Percentiles rank a stretch among this genome's conserved stretches.
Evolutionary conservation across 495 filamentous ascomycete species (phyloP).

Genomic region (Corynascus novoguineensis): DNA sequence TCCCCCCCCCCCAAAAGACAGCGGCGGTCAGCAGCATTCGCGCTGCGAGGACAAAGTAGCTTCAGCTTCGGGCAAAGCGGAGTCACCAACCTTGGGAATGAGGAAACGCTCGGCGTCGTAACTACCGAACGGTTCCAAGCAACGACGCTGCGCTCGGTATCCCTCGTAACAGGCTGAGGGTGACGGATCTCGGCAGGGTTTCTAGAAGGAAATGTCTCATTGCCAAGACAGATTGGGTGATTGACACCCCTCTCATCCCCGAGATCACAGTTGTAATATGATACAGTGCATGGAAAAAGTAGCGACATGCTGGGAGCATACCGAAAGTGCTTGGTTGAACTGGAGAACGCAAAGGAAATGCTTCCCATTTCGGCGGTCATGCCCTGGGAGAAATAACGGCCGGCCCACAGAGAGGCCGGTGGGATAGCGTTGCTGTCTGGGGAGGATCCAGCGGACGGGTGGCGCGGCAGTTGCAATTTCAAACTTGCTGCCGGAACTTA

Average conservation of each 20-base stretch:
- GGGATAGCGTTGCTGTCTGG: background rate
- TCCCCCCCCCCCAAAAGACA: too few species aligned
- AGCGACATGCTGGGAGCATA: background rate
- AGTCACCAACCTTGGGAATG: background rate
- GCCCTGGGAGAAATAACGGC: slow-evolving; percentile 5
- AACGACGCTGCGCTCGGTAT: too few species aligned
- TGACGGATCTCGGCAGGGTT: slow-evolving; percentile 1
- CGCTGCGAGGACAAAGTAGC: too few species aligned
- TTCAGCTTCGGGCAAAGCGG: background rate
- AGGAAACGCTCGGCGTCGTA: background rate
- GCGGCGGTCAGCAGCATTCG: background rate
- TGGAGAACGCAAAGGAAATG: background rate
- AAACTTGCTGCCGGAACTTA: background rate
- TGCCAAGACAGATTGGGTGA: slow-evolving; percentile 4
- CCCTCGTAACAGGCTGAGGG: background rate
- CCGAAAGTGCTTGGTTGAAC: background rate
- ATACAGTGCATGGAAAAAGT: background rate
- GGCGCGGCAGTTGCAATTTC: slow-evolving; percentile 1
- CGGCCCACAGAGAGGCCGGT: slow-evolving; percentile 1
- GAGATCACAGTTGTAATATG: too few species aligned
- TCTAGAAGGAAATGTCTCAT: slow-evolving; percentile 14
- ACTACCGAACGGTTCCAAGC: too few species aligned
- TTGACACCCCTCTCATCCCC: background rate
- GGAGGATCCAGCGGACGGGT: background rate
- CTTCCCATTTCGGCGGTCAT: background rate